phyloP scores from a whole-genome alignment of 495 filamentous ascomycete genomes.

The Rhypophila decipiens region DNA sequence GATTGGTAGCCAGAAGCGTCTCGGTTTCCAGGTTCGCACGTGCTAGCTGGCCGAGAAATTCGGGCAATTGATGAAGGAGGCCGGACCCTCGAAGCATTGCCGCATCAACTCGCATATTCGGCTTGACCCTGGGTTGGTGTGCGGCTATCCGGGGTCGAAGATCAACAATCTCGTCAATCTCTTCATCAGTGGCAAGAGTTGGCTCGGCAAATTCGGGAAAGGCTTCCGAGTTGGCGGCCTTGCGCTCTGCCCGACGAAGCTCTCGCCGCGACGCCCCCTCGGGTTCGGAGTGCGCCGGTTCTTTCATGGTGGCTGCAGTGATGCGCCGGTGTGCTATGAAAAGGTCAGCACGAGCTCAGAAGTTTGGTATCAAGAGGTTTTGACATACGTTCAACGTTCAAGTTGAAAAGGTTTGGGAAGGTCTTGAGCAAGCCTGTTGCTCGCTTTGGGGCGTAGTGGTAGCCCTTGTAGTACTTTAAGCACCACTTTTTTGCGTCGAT shows the following conservation, averaged over 20 bases:
- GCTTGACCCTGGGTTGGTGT: neutral
- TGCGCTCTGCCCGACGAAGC: conserved; percentile 9
- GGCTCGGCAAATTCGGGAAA: conserved; percentile 21
- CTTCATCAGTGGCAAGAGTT: conserved; percentile 15
- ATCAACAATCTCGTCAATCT: conserved; percentile 20
- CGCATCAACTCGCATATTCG: conserved; percentile 21
- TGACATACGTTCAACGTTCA: conserved; percentile 12
- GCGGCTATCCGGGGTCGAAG: conserved; percentile 6
- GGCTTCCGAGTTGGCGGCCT: conserved; percentile 11
- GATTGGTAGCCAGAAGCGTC: conserved; percentile 15
- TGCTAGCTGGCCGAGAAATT: conserved; percentile 23
- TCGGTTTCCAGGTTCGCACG: conserved; percentile 20
- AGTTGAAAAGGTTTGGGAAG: conserved; percentile 21
- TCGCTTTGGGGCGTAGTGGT: conserved; percentile 11
- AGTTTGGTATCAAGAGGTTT: too few species aligned
- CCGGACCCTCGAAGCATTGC: conserved; percentile 15
- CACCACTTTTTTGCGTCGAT: conserved; percentile 15
- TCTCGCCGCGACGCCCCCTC: conserved; percentile 9
- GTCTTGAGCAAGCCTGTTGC: conserved; percentile 9
- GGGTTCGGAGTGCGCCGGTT: conserved; percentile 5
- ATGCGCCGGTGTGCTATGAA: conserved; percentile 11
- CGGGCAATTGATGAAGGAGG: conserved; percentile 16
- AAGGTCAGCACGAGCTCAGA: neutral
- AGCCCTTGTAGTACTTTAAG: conserved; percentile 15
- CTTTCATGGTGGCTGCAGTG: conserved; percentile 1